A percentile compares a stretch with the other conserved stretches of the same genome.
phyloP scores from a whole-genome alignment of 305 asterid genomes.

The Lippia alba region DNA sequence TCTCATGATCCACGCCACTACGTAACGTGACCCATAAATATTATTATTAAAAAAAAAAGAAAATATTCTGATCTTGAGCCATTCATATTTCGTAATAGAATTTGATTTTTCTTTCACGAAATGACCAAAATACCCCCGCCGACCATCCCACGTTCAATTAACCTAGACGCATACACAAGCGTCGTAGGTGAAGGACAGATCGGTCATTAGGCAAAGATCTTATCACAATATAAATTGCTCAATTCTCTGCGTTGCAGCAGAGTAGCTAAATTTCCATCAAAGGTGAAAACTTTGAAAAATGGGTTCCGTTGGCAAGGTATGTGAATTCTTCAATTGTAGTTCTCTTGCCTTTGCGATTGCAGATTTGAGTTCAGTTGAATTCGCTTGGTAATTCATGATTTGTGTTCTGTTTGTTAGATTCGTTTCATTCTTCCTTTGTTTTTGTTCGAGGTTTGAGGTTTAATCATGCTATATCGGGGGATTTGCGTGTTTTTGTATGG shows the following conservation, averaged over 20 bases:
- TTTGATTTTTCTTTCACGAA: slow-evolving; percentile 15
- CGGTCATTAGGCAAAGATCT: slow-evolving; percentile 14
- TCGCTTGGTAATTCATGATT: slow-evolving; percentile 14
- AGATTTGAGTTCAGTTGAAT: slow-evolving; percentile 1
- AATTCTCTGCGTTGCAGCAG: slow-evolving; percentile 19
- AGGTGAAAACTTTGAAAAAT: slow-evolving; percentile 28
- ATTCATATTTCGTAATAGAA: slow-evolving; percentile 15
- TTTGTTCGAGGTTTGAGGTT: background rate
- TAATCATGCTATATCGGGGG: background rate
- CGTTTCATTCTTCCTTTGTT: background rate
- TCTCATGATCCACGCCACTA: slow-evolving; percentile 18
- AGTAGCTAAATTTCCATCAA: background rate
- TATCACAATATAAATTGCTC: slow-evolving; percentile 9
- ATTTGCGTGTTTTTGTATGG: slow-evolving; percentile 1
- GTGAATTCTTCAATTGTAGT: background rate
- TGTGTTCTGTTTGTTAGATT: background rate
- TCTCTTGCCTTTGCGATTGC: background rate
- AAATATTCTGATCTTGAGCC: slow-evolving; percentile 11
- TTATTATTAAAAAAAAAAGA: background rate
- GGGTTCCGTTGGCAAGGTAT: slow-evolving; percentile 64
- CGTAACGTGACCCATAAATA: background rate
- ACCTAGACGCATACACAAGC: slow-evolving; percentile 32
- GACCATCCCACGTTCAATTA: slow-evolving; percentile 32
- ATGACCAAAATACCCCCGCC: slow-evolving; percentile 35
- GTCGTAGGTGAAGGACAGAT: background rate